Evolutionary conservation across 1,284 basidiomycete genomes (phyloP), one percentile per base, ranked within the genome.

Genomic region (Anthracocystis walkeri): DNA sequence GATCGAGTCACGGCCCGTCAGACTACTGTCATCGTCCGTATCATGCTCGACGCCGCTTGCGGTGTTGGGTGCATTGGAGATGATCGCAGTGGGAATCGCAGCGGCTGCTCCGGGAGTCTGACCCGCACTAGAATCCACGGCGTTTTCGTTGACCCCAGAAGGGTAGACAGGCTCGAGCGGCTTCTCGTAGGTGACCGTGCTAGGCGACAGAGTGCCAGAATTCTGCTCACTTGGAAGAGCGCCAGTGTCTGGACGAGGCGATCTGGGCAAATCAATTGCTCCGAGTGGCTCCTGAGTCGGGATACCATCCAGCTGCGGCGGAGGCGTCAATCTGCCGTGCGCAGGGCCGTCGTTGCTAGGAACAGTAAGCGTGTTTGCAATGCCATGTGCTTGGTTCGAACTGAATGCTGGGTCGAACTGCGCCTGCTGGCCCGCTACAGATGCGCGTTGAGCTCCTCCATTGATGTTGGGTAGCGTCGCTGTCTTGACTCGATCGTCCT

Each of bases 221-320:
- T 40, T 25, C 14, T 58, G 54, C 11, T 45, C 50, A 12, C 23
- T 58, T 10, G 41, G 31, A 7, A 21, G 33, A 6, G 46, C 46
- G 7, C 33, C 52, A 25, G 35, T 38, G 21, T 67, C 65, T 3
- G 59, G 61, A 41, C 65, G 68, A 48, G 63, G 61, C 14, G 60
- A 67, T 14, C 69, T 42, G 18, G 68, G 72, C 48, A 78, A 38
- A 44, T 74, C 78, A 31, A 70, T 72, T 4, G 69, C 53, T 7
- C 68, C 76, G 3, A 80, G 63, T n/a, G 78, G 76, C 48, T 78
- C 73, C 38, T 76, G 76, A 0, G 57, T 52, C 21, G 73, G 73
- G 16, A 78, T 62, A 11, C 76, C 71, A 20, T 66, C 65, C 14
- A 80, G 65, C 55, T 78, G 78, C 14, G 78, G 78, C 1, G 78